Evolutionary conservation across 352 stramenopile species (phyloP), one percentile per base, ranked within the genome.

Genomic region (Globisporangium radiosum): DNA sequence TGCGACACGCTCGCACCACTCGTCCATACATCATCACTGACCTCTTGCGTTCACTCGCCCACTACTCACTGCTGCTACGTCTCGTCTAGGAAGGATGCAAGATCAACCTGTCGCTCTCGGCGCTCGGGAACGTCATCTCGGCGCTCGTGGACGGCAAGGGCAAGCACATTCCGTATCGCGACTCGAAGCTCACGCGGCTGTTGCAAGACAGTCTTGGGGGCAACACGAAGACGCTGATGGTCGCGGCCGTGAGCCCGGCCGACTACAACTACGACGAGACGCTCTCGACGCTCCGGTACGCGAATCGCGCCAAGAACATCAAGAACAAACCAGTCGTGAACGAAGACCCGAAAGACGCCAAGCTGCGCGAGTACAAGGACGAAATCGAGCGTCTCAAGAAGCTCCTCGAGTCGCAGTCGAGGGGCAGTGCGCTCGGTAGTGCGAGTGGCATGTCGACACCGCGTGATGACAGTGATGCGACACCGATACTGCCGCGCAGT

Each of bases 251-350:
- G 11, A 98, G 89, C 37, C 96, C 96, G 0, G 90, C 92, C 0
- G 92, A 98, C 62, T 96, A 94, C 58, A 98, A 98, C 72, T 96
- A 95, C 40, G 93, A 96, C 62, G 96, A 99, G 63, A 98, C 94
- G 3, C 61, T 98, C 7, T 98, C 88, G 40, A 98, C 96, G 48
- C 70, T 99, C 39, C 88, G 94, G 42, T 99, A 99, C 60, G 96
- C 96, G 1, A 97, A 98, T 60, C 87, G 96, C 1, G 96, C 96
- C 40, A 92, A 97, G 57, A 98, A 98, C 64, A 99, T 99, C 65
- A 97, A 97, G 67, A 99, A 99, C 81, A 96, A 97, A 52, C 93
- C 95, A 4, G 88, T 92, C 1, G 83, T 97, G 57, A 98, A 99
- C 72, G 87, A 98, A 52, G 95, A 99, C 57, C 91, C 92, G 0